Base-by-base conservation (phyloP, 2,329 filamentous ascomycete genomes). In the Helminthosporium solani region DNA sequence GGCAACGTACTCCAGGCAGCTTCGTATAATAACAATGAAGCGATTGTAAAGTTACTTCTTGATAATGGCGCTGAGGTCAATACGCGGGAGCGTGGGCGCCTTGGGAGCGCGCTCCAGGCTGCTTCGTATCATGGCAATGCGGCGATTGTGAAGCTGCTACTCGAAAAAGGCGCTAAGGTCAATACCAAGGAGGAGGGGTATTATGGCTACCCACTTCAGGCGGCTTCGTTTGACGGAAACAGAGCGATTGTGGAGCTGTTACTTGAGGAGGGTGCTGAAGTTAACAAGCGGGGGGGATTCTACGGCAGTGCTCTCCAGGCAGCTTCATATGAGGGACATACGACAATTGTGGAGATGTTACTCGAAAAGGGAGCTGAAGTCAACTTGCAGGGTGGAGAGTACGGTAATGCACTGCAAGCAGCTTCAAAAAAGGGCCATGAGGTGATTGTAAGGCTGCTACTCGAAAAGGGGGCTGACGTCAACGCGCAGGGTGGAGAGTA, bases 291-390 rank as follows among this genome's bases (percentile, higher is more conserved):
- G 1, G 54, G 52, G 5, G 58, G 58, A 3, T 47, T 52, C 8
- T 60, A 61, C 33, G 56, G 59, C 8, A 55, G 49, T 7, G 50
- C 56, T 6, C 42, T 64, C 6, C 56, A 61, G 42, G 56, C 49
- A 7, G 54, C 54, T 19, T 40, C 48, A 28, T 40, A 33, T 25
- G 43, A 19, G 15, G 56, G 60, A 3, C 42, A 61, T 36, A 41
- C 37, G 1, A 49, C 58, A 1, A 61, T 53, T 15, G 57, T 63
- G 5, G 47, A 51, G 30, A 36, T 63, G 14, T 51, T 63, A 7
- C 25, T 62, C 1, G 44, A 62, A 2, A 44, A 60, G 25, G 54
- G 57, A 23, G 60, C 60, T 1, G 6, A 46, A 4, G 47, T 59
- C 20, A 63, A 60, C 15, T 52, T 51, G n/a, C 33, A 49, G 16